Conservation (phyloP, 768 basidiomycete genomes). For the Lentinula detonsa region DNA sequence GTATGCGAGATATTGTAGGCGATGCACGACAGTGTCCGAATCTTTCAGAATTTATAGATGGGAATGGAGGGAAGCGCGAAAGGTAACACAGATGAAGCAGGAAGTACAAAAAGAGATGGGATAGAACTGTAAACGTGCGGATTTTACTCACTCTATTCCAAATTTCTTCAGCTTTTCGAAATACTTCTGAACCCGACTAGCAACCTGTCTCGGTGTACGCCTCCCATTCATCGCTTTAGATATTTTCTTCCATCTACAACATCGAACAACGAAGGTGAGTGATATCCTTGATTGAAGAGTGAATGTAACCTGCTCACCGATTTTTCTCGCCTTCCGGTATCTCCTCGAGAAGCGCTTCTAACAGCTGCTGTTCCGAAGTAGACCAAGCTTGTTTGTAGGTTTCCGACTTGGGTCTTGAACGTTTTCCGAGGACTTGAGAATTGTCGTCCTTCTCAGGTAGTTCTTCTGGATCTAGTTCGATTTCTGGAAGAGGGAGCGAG, state of each 20-base stretch:
- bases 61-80: background rate
- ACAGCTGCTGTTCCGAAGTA: constrained; percentile 66
- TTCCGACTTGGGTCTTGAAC: constrained; percentile 41
- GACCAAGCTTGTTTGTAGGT: constrained; percentile 86
- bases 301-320: constrained; percentile 38
- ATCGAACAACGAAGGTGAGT: background rate
- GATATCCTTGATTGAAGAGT: background rate
- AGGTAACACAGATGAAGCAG: background rate
- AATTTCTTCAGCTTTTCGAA: constrained; percentile 79
- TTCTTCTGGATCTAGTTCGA: background rate
- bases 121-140: background rate
- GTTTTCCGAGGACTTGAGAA: constrained; percentile 18
- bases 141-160: constrained; percentile 14
- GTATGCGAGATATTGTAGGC: background rate
- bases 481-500: background rate
- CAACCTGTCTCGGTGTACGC: constrained; percentile 79
- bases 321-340: constrained; percentile 76
- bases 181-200: constrained; percentile 84
- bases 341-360: constrained; percentile 68
- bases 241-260: constrained; percentile 69
- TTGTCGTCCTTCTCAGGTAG: background rate
- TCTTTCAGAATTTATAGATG: background rate
- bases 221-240: constrained; percentile 75
- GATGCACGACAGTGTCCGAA: background rate
- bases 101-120: background rate